A percentile compares a stretch with the other conserved stretches of the same genome.
These are phyloP conservation scores for Aspergillus texensis DNA, from an alignment of 2,329 filamentous ascomycete species.

Conservation along the genomic window DNA sequence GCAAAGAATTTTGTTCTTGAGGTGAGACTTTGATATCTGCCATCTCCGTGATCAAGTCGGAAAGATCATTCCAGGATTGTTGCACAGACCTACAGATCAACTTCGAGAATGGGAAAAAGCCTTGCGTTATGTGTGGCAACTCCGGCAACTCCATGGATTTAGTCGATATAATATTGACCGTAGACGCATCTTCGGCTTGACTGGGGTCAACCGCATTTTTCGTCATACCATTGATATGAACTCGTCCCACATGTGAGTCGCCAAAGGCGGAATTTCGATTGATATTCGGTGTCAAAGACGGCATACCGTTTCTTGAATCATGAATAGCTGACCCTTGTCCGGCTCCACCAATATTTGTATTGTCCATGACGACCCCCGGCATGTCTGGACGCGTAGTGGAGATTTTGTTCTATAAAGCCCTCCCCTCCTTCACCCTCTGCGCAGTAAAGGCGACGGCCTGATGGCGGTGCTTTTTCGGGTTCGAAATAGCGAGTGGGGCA, in stretches of 20 bases:
- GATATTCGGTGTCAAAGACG: slow-evolving; percentile 16
- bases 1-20: slow-evolving; percentile 35
- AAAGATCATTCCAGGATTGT: slow-evolving; percentile 76
- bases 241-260: slow-evolving; percentile 26
- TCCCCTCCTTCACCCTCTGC: slow-evolving; percentile 35
- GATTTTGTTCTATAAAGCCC: slow-evolving; percentile 20
- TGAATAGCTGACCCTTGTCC: slow-evolving; percentile 25
- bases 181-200: slow-evolving; percentile 13
- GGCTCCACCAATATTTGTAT: slow-evolving; percentile 33
- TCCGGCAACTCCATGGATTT: slow-evolving; percentile 46
- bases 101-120: slow-evolving; percentile 74
- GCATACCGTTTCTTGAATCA: slow-evolving; percentile 29
- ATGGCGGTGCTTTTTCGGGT: slow-evolving; percentile 19
- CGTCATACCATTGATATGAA: slow-evolving; percentile 32
- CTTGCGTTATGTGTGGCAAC: slow-evolving; percentile 70
- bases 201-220: slow-evolving; percentile 15
- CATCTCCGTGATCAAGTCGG: slow-evolving; percentile 70
- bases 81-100: slow-evolving; percentile 80
- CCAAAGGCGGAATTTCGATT: slow-evolving; percentile 20
- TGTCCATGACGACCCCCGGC: slow-evolving; percentile 48
- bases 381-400: slow-evolving; percentile 33
- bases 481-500: slow-evolving; percentile 22
- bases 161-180: slow-evolving; percentile 5
- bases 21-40: slow-evolving; percentile 66
- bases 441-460: slow-evolving; percentile 28